Percentiles rank a stretch among this genome's conserved stretches.
Evolutionary conservation across 192 early-diverging fungal species (phyloP).

Genomic region (Linnemannia hyalina): DNA sequence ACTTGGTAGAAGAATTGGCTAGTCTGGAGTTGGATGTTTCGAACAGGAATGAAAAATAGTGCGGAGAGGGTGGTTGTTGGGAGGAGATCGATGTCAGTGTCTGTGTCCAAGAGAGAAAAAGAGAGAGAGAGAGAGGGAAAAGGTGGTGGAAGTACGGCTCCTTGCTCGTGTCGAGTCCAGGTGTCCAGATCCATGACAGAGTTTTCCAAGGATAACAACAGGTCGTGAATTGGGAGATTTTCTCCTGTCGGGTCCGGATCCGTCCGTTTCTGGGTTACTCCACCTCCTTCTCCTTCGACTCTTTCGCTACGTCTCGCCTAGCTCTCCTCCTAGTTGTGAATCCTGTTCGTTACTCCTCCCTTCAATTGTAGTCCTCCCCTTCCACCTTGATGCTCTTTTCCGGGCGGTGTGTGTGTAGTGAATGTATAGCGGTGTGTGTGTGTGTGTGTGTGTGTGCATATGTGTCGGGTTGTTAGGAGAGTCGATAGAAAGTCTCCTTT

Average conservation of each 20-base stretch:
- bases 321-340: background rate
- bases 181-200: too few relatives aligned
- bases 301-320: background rate
- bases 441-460: background rate
- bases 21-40: background rate
- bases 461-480: background rate
- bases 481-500: constrained; percentile 8
- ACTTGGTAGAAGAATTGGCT: background rate
- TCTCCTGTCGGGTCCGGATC: background rate
- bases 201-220: too few relatives aligned
- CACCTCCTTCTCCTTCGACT: background rate
- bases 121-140: too few relatives aligned
- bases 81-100: background rate
- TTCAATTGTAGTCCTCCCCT: background rate
- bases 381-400: background rate
- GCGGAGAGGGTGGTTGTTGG: background rate
- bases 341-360: background rate
- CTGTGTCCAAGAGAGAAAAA: too few relatives aligned
- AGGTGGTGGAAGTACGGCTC: too few relatives aligned
- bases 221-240: too few relatives aligned
- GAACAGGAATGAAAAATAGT: background rate
- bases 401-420: background rate
- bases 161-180: too few relatives aligned
- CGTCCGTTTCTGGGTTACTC: background rate
- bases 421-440: background rate